phyloP scores from a whole-genome alignment of 108 stramenopile genomes.

The Cyclotella kingstonii region DNA sequence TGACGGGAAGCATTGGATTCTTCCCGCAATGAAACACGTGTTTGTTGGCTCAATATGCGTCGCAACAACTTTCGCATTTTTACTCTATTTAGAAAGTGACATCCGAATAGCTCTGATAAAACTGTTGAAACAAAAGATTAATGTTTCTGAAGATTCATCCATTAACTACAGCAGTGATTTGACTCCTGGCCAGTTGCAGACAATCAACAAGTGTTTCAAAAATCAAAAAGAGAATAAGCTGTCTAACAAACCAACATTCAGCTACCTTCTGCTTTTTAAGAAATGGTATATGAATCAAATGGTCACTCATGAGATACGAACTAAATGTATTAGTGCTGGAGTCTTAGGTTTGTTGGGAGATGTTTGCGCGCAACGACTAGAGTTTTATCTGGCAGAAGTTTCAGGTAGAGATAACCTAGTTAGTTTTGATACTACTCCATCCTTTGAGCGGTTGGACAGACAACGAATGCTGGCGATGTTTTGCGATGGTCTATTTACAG shows the following conservation, averaged over 20 bases:
- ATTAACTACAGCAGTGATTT: no score
- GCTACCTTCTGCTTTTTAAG: no score
- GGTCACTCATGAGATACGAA: slow-evolving; percentile 1
- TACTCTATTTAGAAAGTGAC: slow-evolving; percentile 37
- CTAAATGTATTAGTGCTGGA: background rate
- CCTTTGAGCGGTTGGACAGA: background rate
- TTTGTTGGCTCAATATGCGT: slow-evolving; percentile 50
- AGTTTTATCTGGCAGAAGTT: background rate
- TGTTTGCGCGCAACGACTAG: background rate
- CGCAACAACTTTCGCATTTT: slow-evolving; percentile 21
- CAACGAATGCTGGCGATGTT: slow-evolving; percentile 7
- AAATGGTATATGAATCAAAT: slow-evolving; percentile 11
- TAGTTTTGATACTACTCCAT: background rate
- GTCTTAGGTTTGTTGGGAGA: background rate
- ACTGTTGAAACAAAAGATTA: slow-evolving; percentile 3
- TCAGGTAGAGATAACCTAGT: background rate
- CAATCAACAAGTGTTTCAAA: no score
- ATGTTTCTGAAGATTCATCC: background rate
- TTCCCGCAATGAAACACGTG: slow-evolving; percentile 57
- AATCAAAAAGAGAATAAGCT: no score
- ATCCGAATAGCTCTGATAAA: slow-evolving; percentile 30
- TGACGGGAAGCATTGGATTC: slow-evolving; percentile 47
- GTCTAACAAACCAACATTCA: no score
- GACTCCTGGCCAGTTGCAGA: no score
- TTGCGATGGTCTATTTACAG: background rate